Evolutionary conservation across 1,284 basidiomycete species (phyloP).

Genomic region (Cerrena zonata): DNA sequence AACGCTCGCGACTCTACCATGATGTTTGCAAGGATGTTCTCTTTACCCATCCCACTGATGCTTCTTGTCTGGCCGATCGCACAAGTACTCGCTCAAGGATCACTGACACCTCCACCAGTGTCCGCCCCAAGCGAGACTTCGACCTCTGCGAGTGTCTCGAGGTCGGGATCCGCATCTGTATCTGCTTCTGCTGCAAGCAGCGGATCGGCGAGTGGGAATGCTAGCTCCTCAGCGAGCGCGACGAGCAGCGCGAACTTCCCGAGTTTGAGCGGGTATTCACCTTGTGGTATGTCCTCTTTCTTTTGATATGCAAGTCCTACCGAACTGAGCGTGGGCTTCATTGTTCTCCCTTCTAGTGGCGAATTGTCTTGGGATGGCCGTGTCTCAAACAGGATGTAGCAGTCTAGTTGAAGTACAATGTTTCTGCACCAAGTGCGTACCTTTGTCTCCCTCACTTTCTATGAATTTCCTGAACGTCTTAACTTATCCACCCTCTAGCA

Average conservation of each 20-base stretch:
- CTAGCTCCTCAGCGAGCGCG: slow-evolving; percentile 12
- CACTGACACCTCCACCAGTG: slow-evolving; percentile 12
- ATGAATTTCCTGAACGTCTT: background rate
- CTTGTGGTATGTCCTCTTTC: slow-evolving; percentile 25
- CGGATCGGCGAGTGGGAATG: slow-evolving; percentile 5
- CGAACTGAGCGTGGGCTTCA: too few relatives aligned
- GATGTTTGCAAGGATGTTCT: slow-evolving; percentile 2
- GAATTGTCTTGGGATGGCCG: slow-evolving; percentile 22
- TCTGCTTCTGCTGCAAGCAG: background rate
- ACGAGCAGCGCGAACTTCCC: slow-evolving; percentile 26
- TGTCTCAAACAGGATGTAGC: slow-evolving; percentile 21
- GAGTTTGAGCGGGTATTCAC: slow-evolving; percentile 24
- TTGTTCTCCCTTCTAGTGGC: slow-evolving; percentile 16
- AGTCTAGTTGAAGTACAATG: slow-evolving; percentile 27
- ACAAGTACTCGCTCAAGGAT: slow-evolving; percentile 5
- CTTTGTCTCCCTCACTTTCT: background rate
- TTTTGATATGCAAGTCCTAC: too few relatives aligned
- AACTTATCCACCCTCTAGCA: slow-evolving; percentile 9
- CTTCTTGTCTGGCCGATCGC: slow-evolving; percentile 3
- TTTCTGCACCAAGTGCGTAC: slow-evolving; percentile 25
- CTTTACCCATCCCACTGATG: slow-evolving; percentile 1
- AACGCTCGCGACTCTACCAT: background rate
- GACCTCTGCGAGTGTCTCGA: slow-evolving; percentile 4
- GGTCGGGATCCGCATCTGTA: background rate
- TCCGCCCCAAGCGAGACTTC: slow-evolving; percentile 2